phyloP scores from a whole-genome alignment of 2,329 filamentous ascomycete genomes.

The Xylaria sp. region DNA sequence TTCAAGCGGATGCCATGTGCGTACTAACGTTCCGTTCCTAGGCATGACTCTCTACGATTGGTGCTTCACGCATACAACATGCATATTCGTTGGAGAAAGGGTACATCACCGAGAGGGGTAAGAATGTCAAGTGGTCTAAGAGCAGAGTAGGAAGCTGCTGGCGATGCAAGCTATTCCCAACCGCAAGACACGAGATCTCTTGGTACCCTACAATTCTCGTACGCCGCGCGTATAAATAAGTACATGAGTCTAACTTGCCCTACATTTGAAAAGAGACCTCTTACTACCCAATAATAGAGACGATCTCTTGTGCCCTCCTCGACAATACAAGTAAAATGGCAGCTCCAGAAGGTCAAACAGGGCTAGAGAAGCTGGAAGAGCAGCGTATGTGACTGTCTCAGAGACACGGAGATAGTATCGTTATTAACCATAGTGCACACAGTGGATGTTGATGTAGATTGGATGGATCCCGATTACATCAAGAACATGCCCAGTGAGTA shows the following conservation, averaged over 20 bases:
- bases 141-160: not conserved
- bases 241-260: not conserved
- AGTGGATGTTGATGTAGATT: conserved; percentile 59
- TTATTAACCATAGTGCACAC: not conserved
- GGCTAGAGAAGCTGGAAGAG: conserved; percentile 23
- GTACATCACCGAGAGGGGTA: conserved; percentile 20
- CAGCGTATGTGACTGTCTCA: conserved; percentile 1
- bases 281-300: not conserved
- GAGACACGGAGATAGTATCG: not conserved
- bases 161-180: not conserved
- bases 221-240: not conserved
- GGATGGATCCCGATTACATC: conserved; percentile 57
- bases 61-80: conserved; percentile 2
- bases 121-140: not conserved
- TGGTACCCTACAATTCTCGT: not conserved
- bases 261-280: not conserved
- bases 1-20: not conserved
- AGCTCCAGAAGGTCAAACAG: conserved; percentile 9
- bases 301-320: not conserved
- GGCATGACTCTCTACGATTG: not conserved
- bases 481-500: conserved; percentile 50
- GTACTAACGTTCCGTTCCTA: not conserved
- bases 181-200: not conserved
- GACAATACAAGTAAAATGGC: not conserved
- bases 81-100: conserved; percentile 5